Evolutionary conservation across 495 filamentous ascomycete genomes (phyloP).

Genomic region (Jackrogersella minutella): DNA sequence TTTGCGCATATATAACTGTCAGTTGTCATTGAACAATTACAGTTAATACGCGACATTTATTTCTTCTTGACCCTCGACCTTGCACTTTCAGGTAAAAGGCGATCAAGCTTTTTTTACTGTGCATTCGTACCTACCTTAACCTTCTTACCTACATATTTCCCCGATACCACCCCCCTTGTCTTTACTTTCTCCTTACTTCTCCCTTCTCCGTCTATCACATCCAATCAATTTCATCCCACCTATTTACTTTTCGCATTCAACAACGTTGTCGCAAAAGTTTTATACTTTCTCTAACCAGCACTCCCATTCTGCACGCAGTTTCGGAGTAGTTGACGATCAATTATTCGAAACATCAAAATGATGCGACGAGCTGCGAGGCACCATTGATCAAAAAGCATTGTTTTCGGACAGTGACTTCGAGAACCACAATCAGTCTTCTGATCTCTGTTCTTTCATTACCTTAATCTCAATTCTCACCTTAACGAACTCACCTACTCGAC

Average conservation of each 20-base stretch:
- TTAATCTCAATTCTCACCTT: background rate
- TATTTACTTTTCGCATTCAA: conserved; percentile 7
- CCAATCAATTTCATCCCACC: background rate
- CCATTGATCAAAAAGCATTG: conserved; percentile 28
- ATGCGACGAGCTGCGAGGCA: conserved; percentile 27
- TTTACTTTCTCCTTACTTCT: background rate
- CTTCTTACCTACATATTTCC: background rate
- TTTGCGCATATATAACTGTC: background rate
- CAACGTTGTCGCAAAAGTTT: background rate
- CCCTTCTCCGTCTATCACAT: too few relatives aligned
- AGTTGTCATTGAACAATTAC: background rate
- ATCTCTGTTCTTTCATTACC: background rate
- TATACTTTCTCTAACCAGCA: background rate
- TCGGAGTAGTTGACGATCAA: conserved; percentile 22
- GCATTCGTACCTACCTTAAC: background rate
- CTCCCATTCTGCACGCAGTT: conserved; percentile 1
- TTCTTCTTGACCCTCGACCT: background rate
- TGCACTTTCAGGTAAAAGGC: background rate
- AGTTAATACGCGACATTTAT: too few relatives aligned
- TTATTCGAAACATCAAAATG: conserved; percentile 11
- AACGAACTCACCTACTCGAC: background rate
- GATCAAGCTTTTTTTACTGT: background rate
- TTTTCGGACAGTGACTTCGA: conserved; percentile 36
- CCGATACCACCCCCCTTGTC: background rate
- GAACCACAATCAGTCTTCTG: background rate